Evolutionary conservation across 768 basidiomycete species (phyloP).

Genomic region (Chalciporus pseudorubinellus): DNA sequence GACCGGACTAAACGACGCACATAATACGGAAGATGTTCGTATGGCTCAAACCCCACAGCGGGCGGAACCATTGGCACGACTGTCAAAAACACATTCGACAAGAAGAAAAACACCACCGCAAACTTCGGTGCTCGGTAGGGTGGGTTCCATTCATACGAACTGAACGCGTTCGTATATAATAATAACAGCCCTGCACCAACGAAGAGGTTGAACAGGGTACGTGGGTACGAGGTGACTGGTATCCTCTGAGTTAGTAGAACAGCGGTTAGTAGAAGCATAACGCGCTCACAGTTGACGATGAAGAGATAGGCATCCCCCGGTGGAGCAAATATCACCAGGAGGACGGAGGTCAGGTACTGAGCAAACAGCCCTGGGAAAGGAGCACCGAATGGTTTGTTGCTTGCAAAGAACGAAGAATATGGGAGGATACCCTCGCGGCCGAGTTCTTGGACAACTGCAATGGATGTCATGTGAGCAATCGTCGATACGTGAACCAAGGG

Average conservation of each 20-base stretch:
- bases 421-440: conserved; percentile 72
- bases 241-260: neutral
- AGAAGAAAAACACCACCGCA: conserved; percentile 54
- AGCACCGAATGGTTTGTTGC: conserved; percentile 67
- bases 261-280: too few relatives aligned
- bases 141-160: conserved; percentile 55
- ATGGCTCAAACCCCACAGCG: conserved; percentile 45
- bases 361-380: conserved; percentile 61
- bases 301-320: conserved; percentile 76
- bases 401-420: conserved; percentile 62
- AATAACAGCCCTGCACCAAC: conserved; percentile 62
- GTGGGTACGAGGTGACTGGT: conserved; percentile 59
- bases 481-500: neutral
- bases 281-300: conserved; percentile 56
- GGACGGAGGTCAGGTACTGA: conserved; percentile 59
- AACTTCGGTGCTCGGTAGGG: conserved; percentile 59
- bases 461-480: neutral
- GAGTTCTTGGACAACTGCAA: conserved; percentile 65
- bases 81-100: conserved; percentile 64
- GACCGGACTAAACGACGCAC: conserved; percentile 39
- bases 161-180: conserved; percentile 48
- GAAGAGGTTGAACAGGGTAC: conserved; percentile 54
- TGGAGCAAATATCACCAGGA: conserved; percentile 55
- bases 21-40: conserved; percentile 65
- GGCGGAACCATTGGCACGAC: conserved; percentile 65